Evolutionary conservation across 2,329 filamentous ascomycete species (phyloP), one percentile per base, ranked within the genome.

Genomic region (Tolypocladium amazonense): DNA sequence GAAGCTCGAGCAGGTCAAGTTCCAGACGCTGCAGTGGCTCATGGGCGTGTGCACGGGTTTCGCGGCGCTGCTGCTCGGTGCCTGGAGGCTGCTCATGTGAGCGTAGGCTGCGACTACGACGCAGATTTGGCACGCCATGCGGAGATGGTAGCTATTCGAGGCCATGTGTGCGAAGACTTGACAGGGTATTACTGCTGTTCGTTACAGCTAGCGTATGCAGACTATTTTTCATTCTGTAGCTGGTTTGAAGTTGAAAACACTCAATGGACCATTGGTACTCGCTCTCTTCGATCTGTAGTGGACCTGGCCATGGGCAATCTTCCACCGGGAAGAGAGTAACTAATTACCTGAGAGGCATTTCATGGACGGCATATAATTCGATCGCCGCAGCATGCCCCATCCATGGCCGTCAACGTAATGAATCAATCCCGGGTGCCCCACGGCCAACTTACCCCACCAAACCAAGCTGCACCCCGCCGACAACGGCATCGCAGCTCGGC

Each of bases 1-100:
- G 79, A 88, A 95, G 76, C 81, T 99, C 56, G 94, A 99, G 77
- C 89, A 91, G 66, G 94, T 99, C 73, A 99, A 99, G 81, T 97
- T 97, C 76, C 91, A 92, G 71, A 97, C 94, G 41, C 75, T 99
- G 73, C 94, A 99, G 79, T 99, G 94, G 94, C 78, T 99, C 66
- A 97, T 97, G 88, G 92, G 88, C 70, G 90, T 89, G 45, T 84
- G 83, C 68, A 87, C 84, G 0, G 85, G 85, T 71, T 87, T 87
- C 59, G 85, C 85, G 2, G 86, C 86, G 23, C 72, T 88, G 68
- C 71, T 88, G 70, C 77, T 88, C 65, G 86, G 86, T 86, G 85
- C 85, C 64, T 88, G 86, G 86, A 79, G 86, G 66, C 71, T 88
- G 71, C 79, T 88, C 67, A 88, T 88, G 85, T 88, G 66, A 68